Evolutionary conservation across 768 basidiomycete genomes (phyloP), one percentile per base, ranked within the genome.

Genomic region (Trametes cingulata): DNA sequence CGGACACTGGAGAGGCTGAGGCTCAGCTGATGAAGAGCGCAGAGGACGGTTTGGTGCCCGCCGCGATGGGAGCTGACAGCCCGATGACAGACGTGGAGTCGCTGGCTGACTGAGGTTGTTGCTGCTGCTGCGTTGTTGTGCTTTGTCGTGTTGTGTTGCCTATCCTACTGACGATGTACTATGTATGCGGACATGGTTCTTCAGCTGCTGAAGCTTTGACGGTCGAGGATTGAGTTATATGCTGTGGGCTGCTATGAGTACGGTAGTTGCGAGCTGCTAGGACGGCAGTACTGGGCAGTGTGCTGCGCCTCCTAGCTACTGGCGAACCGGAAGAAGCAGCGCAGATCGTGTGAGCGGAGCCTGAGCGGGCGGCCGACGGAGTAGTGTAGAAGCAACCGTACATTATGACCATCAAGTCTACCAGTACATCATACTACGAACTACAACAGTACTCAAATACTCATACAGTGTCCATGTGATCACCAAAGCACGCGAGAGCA

Each of bases 81-180:
- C 61, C 61, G 4, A 62, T 62, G 56, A 62, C 61, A 12, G 61
- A 62, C 14, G 61, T 62, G 4, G 61, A 62, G 13, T 43, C 46
- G 15, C 14, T 40, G 12, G n/a, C n/a, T n/a, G 51, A 19, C 2
- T 51, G 41, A 20, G 20, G 5, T 15, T 29, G 25, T 3, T 7
- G 46, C n/a, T 29, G 27, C 2, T 17, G 17, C 37, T 22, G 10
- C 24, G 10, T 46, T 46, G 45, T 46, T 20, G 19, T 19, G 22
- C 1, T 46, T 6, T 46, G 45, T 22, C 7, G 12, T 25, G 19
- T 25, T 29, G 22, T 25, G 46, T 29, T 24, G 22, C 5, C 5
- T 40, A 13, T 14, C 39, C 5, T 40, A 5, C 6, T 14, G 39
- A 14, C 14, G 39, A 3, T 40, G 14, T 40, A 40, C 39, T 4